Evolutionary conservation across 371 early-diverging fungal species (phyloP).

Genomic region (Chytridiales sp.): DNA sequence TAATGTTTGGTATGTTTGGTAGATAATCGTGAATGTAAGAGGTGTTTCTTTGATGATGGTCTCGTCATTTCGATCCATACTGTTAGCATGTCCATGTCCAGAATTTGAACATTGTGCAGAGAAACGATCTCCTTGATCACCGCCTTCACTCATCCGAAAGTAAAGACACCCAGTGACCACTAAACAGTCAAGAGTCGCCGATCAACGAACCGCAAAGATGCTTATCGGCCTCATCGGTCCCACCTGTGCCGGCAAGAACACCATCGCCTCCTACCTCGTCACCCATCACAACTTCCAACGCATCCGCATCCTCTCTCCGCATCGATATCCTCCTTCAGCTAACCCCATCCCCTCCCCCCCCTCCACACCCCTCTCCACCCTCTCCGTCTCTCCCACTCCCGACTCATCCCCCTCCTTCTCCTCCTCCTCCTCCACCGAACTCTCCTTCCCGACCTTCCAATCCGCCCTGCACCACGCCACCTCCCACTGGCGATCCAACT

Average conservation of each 20-base stretch:
- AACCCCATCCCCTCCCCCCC: background rate
- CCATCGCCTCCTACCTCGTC: conserved; percentile 63
- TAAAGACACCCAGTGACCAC: no score
- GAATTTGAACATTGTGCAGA: no score
- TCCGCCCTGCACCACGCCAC: conserved; percentile 18
- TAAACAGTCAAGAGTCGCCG: background rate
- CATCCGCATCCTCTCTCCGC: conserved; percentile 11
- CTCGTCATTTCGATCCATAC: no score
- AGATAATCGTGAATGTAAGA: no score
- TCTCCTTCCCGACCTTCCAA: background rate
- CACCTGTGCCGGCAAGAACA: conserved; percentile 70
- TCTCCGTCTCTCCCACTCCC: background rate
- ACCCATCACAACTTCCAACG: conserved; percentile 50
- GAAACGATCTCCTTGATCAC: no score
- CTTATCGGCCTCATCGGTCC: conserved; percentile 53
- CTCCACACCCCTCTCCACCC: background rate
- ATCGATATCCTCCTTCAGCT: background rate
- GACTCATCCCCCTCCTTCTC: background rate
- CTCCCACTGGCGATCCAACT: conserved; percentile 7
- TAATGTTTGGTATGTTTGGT: no score
- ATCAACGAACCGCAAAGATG: conserved; percentile 29
- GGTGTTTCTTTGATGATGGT: no score
- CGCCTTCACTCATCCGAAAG: no score
- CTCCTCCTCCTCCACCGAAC: background rate
- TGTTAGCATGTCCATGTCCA: no score